Conservation (phyloP, 2,329 filamentous ascomycete genomes). For the Trichoderma sp. region DNA sequence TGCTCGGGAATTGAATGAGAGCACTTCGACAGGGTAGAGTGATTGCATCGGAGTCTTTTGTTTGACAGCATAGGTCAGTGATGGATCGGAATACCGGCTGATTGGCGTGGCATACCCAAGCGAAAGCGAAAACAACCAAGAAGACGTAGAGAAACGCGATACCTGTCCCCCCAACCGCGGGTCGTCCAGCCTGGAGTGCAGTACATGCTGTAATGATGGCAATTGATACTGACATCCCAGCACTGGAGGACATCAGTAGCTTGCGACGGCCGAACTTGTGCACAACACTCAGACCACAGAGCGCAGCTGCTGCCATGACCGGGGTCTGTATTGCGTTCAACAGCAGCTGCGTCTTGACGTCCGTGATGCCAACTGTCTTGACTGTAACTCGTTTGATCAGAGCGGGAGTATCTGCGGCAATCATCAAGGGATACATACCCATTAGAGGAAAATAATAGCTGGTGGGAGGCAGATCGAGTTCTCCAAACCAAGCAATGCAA, state of each 20-base stretch:
- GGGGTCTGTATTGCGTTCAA: slow-evolving; percentile 13
- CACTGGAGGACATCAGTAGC: slow-evolving; percentile 16
- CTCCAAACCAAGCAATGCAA: slow-evolving; percentile 12
- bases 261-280: slow-evolving; percentile 10
- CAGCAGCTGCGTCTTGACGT: neutral
- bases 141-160: slow-evolving; percentile 11
- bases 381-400: neutral
- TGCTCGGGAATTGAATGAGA: slow-evolving; percentile 9
- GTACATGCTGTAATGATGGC: slow-evolving; percentile 11
- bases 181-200: slow-evolving; percentile 5
- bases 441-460: slow-evolving; percentile 10
- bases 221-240: slow-evolving; percentile 7
- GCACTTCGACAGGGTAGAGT: slow-evolving; percentile 5
- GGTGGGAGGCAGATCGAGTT: slow-evolving; percentile 7
- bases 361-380: slow-evolving; percentile 4
- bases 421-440: neutral
- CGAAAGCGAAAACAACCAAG: slow-evolving; percentile 6
- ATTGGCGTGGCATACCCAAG: neutral
- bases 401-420: neutral
- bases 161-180: slow-evolving; percentile 1
- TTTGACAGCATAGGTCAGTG: neutral
- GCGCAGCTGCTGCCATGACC: neutral
- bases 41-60: slow-evolving; percentile 12
- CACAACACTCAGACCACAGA: slow-evolving; percentile 13
- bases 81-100: accelerated